Conservation (phyloP, 1,284 basidiomycete species). For the Clitocybe nebularis region DNA sequence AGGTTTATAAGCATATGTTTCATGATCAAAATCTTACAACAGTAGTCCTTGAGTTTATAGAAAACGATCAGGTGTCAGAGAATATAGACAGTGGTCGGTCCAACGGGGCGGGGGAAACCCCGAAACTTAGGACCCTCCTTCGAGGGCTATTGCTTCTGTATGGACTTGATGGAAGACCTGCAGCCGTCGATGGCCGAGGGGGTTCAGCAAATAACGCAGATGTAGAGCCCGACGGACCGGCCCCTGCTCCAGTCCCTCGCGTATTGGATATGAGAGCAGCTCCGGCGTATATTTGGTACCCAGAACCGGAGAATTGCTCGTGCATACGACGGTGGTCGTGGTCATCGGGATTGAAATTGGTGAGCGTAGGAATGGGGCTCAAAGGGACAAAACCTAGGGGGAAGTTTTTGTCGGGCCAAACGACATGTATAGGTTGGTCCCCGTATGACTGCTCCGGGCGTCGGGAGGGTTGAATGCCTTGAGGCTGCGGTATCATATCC, state of each 20-base stretch:
- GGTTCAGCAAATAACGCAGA: slow-evolving; percentile 9
- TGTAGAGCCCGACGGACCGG: slow-evolving; percentile 5
- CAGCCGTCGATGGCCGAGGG: slow-evolving; percentile 8
- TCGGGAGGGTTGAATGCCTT: background rate
- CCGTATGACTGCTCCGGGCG: background rate
- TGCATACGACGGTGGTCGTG: slow-evolving; percentile 1
- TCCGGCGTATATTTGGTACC: slow-evolving; percentile 9
- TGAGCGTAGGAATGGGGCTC: slow-evolving; percentile 18
- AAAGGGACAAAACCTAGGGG: slow-evolving; percentile 33
- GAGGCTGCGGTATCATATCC: slow-evolving; percentile 1
- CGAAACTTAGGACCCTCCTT: slow-evolving; percentile 11
- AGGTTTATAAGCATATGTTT: too few species aligned
- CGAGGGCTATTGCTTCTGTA: background rate
- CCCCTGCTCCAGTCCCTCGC: slow-evolving; percentile 4
- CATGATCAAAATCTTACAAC: too few species aligned
- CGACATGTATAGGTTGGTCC: slow-evolving; percentile 12
- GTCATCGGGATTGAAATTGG: slow-evolving; percentile 7
- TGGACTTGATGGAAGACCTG: background rate
- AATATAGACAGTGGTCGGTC: slow-evolving; percentile 23
- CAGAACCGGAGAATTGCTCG: slow-evolving; percentile 1
- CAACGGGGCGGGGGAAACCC: slow-evolving; percentile 17
- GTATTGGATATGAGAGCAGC: slow-evolving; percentile 3
- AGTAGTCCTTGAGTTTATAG: too few species aligned
- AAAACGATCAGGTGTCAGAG: slow-evolving; percentile 19
- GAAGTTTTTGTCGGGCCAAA: slow-evolving; percentile 24